Evolutionary conservation across 352 stramenopile genomes (phyloP).

Genomic region (Globisporangium abappressorium): DNA sequence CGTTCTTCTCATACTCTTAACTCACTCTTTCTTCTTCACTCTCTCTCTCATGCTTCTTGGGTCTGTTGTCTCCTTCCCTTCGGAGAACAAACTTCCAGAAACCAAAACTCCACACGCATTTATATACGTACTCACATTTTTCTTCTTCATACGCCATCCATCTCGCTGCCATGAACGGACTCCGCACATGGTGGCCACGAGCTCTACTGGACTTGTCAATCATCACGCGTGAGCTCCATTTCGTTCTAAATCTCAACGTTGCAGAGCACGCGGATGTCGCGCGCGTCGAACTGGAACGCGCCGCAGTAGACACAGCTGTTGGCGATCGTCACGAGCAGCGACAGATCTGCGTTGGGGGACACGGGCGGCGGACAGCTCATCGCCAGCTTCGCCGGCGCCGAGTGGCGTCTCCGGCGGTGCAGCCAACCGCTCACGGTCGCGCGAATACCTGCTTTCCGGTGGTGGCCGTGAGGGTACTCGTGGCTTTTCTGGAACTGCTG

Average conservation of each 20-base stretch:
- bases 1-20: not conserved
- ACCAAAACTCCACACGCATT: not conserved
- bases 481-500: constrained; percentile 23
- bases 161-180: too few species aligned
- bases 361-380: constrained; percentile 45
- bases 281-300: constrained; percentile 45
- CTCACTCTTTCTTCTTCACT: not conserved
- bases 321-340: constrained; percentile 55
- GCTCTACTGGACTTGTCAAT: not conserved
- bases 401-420: constrained; percentile 14
- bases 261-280: constrained; percentile 54
- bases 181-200: too few species aligned
- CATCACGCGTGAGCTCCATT: not conserved
- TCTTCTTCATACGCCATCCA: not conserved
- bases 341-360: constrained; percentile 28
- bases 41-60: not conserved
- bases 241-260: constrained; percentile 42
- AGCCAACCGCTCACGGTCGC: constrained; percentile 26
- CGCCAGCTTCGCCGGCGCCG: constrained; percentile 25
- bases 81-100: not conserved
- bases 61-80: not conserved
- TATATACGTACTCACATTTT: not conserved
- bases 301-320: constrained; percentile 67
- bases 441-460: constrained; percentile 15
- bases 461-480: not conserved